Conservation (phyloP, 2,329 filamentous ascomycete species). For the Verticillium klebahnii region DNA sequence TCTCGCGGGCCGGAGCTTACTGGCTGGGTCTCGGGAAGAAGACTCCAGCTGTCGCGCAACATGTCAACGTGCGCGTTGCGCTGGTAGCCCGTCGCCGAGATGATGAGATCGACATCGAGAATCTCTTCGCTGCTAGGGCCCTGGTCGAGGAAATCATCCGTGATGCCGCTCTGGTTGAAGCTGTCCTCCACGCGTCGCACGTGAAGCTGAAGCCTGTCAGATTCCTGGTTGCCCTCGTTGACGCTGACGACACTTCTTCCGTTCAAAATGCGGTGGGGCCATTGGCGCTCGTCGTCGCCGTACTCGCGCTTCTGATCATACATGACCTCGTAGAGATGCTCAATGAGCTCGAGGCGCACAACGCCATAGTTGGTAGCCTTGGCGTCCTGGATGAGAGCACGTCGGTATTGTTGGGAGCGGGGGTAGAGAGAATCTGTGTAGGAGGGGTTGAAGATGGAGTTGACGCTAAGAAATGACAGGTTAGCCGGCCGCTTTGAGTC, state of each 20-base stretch:
- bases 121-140: slow-evolving; percentile 43
- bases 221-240: slow-evolving; percentile 45
- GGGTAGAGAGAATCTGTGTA: slow-evolving; percentile 74
- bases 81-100: slow-evolving; percentile 84
- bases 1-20: slow-evolving; percentile 5
- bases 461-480: slow-evolving; percentile 58
- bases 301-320: slow-evolving; percentile 78
- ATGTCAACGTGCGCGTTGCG: slow-evolving; percentile 75
- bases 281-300: slow-evolving; percentile 62
- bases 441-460: slow-evolving; percentile 86
- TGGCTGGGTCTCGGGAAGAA: slow-evolving; percentile 51
- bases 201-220: slow-evolving; percentile 49
- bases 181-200: slow-evolving; percentile 41
- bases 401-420: slow-evolving; percentile 58
- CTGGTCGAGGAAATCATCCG: slow-evolving; percentile 26
- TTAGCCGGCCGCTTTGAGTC: slow-evolving; percentile 16
- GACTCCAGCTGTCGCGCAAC: slow-evolving; percentile 58
- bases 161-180: slow-evolving; percentile 26
- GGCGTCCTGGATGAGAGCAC: slow-evolving; percentile 59
- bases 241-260: slow-evolving; percentile 62
- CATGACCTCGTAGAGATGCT: slow-evolving; percentile 80
- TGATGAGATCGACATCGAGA: slow-evolving; percentile 72
- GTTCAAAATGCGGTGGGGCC: slow-evolving; percentile 77
- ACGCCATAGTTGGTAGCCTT: slow-evolving; percentile 92
- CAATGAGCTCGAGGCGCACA: slow-evolving; percentile 84